phyloP scores from a whole-genome alignment of 345 rosid genomes.

The Moricandia arvensis region DNA sequence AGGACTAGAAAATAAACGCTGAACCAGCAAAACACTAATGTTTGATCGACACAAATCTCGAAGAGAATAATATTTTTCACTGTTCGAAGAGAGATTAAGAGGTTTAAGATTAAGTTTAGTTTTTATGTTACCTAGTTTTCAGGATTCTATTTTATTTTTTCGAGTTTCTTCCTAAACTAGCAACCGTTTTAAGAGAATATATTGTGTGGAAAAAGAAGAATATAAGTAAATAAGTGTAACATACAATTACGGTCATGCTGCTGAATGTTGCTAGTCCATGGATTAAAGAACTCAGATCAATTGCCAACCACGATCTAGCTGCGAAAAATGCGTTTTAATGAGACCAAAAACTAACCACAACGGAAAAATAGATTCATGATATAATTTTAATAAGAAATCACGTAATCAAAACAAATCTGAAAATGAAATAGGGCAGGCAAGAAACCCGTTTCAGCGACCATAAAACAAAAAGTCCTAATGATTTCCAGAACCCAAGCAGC shows the following conservation, averaged over 20 bases:
- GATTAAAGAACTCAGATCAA: conserved; percentile 63
- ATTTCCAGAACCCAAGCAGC: conserved; percentile 12
- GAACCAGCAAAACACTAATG: not conserved
- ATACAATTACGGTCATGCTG: conserved; percentile 62
- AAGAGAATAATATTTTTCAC: not conserved
- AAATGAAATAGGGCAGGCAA: conserved; percentile 9
- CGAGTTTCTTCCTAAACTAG: conserved; percentile 6
- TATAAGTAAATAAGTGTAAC: conserved; percentile 41
- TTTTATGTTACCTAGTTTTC: conserved; percentile 4
- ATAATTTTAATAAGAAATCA: conserved; percentile 1
- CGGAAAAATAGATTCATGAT: conserved; percentile 10
- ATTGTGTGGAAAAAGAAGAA: conserved; percentile 11
- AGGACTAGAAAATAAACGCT: conserved; percentile 8
- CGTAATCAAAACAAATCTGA: conserved; percentile 6
- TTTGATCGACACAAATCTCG: conserved; percentile 9
- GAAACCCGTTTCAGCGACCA: not conserved
- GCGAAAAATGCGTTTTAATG: conserved; percentile 38
- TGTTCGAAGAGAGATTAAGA: not conserved
- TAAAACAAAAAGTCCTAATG: not conserved
- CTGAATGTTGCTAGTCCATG: conserved; percentile 82
- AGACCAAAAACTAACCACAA: conserved; percentile 19
- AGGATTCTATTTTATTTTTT: conserved; percentile 1
- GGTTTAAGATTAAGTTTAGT: not conserved
- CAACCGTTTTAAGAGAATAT: not conserved
- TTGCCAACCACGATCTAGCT: conserved; percentile 74